Conservation (phyloP, 441 rosid species). For the Adansonia madagascariensis region DNA sequence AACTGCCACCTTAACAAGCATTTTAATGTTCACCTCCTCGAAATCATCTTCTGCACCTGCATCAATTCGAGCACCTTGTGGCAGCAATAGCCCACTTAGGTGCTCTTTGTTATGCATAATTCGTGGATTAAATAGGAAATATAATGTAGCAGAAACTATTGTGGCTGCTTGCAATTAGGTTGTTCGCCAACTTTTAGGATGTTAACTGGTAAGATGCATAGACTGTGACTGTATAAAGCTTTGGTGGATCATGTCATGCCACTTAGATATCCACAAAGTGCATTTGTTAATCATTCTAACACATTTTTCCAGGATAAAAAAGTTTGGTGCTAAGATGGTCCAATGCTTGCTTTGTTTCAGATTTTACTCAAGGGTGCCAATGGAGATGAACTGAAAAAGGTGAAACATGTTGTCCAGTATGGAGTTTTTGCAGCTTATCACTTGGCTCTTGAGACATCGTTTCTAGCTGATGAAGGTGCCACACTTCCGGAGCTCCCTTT, state of each 20-base stretch:
- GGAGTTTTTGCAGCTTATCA: constrained; percentile 88
- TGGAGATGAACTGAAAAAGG: constrained; percentile 72
- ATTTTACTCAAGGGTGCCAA: constrained; percentile 73
- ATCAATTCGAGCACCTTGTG: constrained; percentile 18
- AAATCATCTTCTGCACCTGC: constrained; percentile 1
- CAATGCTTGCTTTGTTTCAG: constrained; percentile 42
- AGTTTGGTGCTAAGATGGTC: constrained; percentile 17
- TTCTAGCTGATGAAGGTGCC: constrained; percentile 84
- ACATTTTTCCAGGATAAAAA: neutral
- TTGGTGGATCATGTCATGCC: constrained; percentile 17
- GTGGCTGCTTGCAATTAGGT: constrained; percentile 23
- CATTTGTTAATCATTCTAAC: neutral
- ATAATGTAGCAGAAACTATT: constrained; percentile 24
- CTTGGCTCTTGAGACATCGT: constrained; percentile 78
- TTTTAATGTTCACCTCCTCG: neutral
- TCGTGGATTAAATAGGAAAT: constrained; percentile 15
- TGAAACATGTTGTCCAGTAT: constrained; percentile 77
- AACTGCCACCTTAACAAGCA: constrained; percentile 12
- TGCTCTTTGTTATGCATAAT: constrained; percentile 18
- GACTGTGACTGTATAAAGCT: constrained; percentile 4
- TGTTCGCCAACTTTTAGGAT: neutral
- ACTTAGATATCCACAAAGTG: neutral
- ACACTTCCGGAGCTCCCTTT: constrained; percentile 73
- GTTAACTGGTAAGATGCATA: neutral
- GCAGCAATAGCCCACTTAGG: constrained; percentile 19